A percentile compares a stretch with the other conserved stretches of the same genome.
These are phyloP conservation scores for Tieghemiomyces parasiticus DNA, from an alignment of 192 early-diverging fungal species.

Conservation along the genomic window DNA sequence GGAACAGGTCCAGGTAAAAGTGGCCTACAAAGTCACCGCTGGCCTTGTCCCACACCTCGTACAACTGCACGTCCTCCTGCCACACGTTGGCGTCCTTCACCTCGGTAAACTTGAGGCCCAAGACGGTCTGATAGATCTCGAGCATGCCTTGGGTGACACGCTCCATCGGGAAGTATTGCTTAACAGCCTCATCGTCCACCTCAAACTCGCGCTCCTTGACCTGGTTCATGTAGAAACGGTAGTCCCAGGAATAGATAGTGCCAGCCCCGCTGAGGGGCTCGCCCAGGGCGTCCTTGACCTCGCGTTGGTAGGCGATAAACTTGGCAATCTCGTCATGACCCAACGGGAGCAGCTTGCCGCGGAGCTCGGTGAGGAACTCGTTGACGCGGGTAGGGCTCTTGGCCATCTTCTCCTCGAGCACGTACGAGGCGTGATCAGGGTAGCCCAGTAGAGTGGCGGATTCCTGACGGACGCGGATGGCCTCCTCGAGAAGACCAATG, in stretches of 20 bases:
- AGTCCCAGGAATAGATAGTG: slow-evolving; percentile 52
- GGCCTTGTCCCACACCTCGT: slow-evolving; percentile 55
- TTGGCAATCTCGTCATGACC: slow-evolving; percentile 41
- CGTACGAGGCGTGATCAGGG: slow-evolving; percentile 48
- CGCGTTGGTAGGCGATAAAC: slow-evolving; percentile 47
- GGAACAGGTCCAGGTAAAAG: slow-evolving; percentile 64
- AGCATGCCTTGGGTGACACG: slow-evolving; percentile 48
- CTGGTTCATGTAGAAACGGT: slow-evolving; percentile 51
- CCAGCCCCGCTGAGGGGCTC: slow-evolving; percentile 33
- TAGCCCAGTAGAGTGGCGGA: slow-evolving; percentile 49
- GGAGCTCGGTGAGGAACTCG: slow-evolving; percentile 50
- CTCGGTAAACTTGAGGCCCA: slow-evolving; percentile 51
- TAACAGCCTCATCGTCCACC: slow-evolving; percentile 63
- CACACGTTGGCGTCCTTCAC: slow-evolving; percentile 42
- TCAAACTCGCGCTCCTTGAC: slow-evolving; percentile 52
- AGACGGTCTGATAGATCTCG: slow-evolving; percentile 55
- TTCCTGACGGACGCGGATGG: slow-evolving; percentile 33
- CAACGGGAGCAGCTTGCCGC: slow-evolving; percentile 34
- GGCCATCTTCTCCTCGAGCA: slow-evolving; percentile 72
- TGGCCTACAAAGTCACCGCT: slow-evolving; percentile 44
- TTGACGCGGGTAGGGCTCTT: slow-evolving; percentile 46
- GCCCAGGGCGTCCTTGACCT: slow-evolving; percentile 25
- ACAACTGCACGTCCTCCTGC: slow-evolving; percentile 68
- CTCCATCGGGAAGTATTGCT: slow-evolving; percentile 58
- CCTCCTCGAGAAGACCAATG: slow-evolving; percentile 38